Evolutionary conservation across 805 yeast species (phyloP).

Genomic region (Candida insectorum): DNA sequence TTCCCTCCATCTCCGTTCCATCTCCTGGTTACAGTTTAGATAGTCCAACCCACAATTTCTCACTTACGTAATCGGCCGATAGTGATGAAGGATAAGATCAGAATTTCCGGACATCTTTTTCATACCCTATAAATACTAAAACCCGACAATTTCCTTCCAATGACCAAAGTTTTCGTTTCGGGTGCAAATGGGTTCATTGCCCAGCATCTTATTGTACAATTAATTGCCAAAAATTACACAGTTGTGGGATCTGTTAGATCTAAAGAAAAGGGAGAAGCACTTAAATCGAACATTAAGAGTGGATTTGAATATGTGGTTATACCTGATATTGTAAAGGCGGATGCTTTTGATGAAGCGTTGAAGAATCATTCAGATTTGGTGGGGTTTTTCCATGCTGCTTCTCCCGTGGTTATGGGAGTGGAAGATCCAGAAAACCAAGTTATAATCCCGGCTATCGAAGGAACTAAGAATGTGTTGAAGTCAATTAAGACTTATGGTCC

Average conservation of each 20-base stretch:
- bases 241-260: slow-evolving; percentile 54
- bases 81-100: no score
- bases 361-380: slow-evolving; percentile 37
- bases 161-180: slow-evolving; percentile 38
- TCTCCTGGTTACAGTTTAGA: no score
- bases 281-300: slow-evolving; percentile 17
- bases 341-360: slow-evolving; percentile 49
- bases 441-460: slow-evolving; percentile 55
- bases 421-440: slow-evolving; percentile 46
- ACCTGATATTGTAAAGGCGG: slow-evolving; percentile 23
- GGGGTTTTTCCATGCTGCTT: slow-evolving; percentile 47
- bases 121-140: no score
- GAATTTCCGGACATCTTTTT: no score
- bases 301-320: slow-evolving; percentile 26
- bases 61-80: no score
- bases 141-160: no score
- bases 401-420: slow-evolving; percentile 36
- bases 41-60: no score
- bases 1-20: no score
- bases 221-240: slow-evolving; percentile 35
- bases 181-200: slow-evolving; percentile 59
- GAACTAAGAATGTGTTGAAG: slow-evolving; percentile 47
- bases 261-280: slow-evolving; percentile 38
- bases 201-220: slow-evolving; percentile 41
- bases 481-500: slow-evolving; percentile 43